These are phyloP conservation scores for Oryza australiensis DNA, from an alignment of 176 grass and related monocot genomes.

Conservation along the genomic window DNA sequence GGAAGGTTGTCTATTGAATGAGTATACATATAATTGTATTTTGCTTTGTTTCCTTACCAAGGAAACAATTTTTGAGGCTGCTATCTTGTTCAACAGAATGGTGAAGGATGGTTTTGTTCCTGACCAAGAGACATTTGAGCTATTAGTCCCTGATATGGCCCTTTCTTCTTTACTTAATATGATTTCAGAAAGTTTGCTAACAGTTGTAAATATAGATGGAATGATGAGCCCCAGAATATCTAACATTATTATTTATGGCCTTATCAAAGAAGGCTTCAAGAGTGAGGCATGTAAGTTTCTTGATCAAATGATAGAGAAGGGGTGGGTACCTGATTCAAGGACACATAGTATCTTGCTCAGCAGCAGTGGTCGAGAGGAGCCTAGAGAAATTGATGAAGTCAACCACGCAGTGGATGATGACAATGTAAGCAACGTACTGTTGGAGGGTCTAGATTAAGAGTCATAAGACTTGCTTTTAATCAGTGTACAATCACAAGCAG, in stretches of 20 bases:
- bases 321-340: conserved; percentile 62
- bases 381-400: conserved; percentile 15
- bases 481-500: not conserved
- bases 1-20: conserved; percentile 54
- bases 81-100: conserved; percentile 67
- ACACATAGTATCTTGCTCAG: conserved; percentile 56
- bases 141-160: conserved; percentile 44
- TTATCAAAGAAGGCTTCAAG: conserved; percentile 64
- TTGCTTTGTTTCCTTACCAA: conserved; percentile 48
- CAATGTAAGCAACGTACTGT: conserved; percentile 58
- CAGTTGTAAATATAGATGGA: conserved; percentile 39
- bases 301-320: conserved; percentile 67
- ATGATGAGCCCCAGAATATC: conserved; percentile 45
- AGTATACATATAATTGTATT: conserved; percentile 36
- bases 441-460: conserved; percentile 52
- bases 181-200: conserved; percentile 50
- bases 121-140: conserved; percentile 56
- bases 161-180: conserved; percentile 46
- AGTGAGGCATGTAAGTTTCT: conserved; percentile 57
- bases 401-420: conserved; percentile 34
- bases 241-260: conserved; percentile 58
- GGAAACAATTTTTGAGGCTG: conserved; percentile 28
- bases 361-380: conserved; percentile 20
- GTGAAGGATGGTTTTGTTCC: conserved; percentile 47
- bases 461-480: not conserved